Percentiles rank a stretch among this genome's conserved stretches.
Conservation (phyloP, 768 basidiomycete genomes). For the Rhodotorula paludigena region DNA sequence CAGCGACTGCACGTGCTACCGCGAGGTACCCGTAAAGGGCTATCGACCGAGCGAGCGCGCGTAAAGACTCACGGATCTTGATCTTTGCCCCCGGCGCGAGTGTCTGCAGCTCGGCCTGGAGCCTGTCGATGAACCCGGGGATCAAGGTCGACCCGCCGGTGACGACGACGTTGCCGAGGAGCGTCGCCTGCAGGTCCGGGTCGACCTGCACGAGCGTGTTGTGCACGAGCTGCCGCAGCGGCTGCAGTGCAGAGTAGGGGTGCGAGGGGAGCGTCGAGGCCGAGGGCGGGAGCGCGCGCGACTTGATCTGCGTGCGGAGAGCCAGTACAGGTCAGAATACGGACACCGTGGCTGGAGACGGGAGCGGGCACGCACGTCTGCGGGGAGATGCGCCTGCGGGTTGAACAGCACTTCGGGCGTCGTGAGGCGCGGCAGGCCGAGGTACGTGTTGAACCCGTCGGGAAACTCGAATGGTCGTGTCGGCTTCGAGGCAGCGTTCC, state of each 20-base stretch:
- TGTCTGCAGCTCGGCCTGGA: constrained; percentile 67
- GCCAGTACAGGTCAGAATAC: not conserved
- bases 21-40: too few relatives aligned
- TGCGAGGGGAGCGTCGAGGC: constrained; percentile 47
- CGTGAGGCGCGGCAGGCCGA: constrained; percentile 66
- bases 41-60: not conserved
- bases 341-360: too few relatives aligned
- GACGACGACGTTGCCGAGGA: constrained; percentile 88
- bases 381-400: constrained; percentile 53
- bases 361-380: constrained; percentile 28
- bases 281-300: constrained; percentile 45
- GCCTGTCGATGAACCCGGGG: constrained; percentile 75
- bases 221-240: constrained; percentile 66
- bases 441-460: constrained; percentile 79
- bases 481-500: constrained; percentile 56
- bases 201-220: constrained; percentile 79
- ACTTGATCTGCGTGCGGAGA: constrained; percentile 38
- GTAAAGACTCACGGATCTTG: constrained; percentile 33
- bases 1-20: too few relatives aligned
- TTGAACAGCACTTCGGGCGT: constrained; percentile 87
- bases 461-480: constrained; percentile 76
- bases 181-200: constrained; percentile 79
- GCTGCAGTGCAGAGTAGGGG: constrained; percentile 46
- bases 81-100: constrained; percentile 70
- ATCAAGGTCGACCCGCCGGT: constrained; percentile 90